Base-by-base conservation (phyloP, 164 flowering plant species). In the Macadamia tetraphylla region DNA sequence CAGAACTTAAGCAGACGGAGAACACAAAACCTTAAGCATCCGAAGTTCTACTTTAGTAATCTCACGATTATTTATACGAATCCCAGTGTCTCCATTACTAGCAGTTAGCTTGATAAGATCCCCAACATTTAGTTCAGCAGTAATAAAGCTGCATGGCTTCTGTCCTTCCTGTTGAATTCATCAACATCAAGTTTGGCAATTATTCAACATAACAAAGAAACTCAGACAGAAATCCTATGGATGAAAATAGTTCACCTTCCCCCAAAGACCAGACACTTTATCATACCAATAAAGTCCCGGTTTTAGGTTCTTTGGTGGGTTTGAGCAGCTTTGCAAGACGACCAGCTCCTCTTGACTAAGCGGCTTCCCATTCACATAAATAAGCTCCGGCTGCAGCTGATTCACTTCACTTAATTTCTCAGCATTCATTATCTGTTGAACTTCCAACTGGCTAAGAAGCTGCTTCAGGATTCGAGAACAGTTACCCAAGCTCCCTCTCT, bases 281-380 rank as follows among this genome's bases (percentile, higher is more conserved):
- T 95, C 99, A 71, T 95, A 95, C 99, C 99, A 95, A 80, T 95
- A 95, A 57, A 84, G 84, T 57, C 98, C 99, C 0, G 99, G 99
- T 71, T 89, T 91, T 53, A 95, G 70, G 81, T 91, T 89, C 79
- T 81, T 83, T 11, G 99, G 99, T n/a, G 99, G 97, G 76, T 83
- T 87, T 44, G 89, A 71, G 66, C 98, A 95, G 63, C 78, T 75
- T 71, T 86, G 94, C 77, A 95, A 73, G 43, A 78, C 48, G 69
- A 72, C 76, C 73, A 95, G 68, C 81, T 95, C 99, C 52, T 95
- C 98, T 56, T 74, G 89, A 73, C 78, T 79, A 70, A 95, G 93
- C 65, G 89, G 93, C 64, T 74, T 76, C 17, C 94, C 92, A 73
- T 95, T 95, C 59, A 95, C 96, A 68, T 64, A 86, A 9, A 95